Conservation (phyloP, 140 eudicot genomes). For the Erigeron philadelphicus region DNA sequence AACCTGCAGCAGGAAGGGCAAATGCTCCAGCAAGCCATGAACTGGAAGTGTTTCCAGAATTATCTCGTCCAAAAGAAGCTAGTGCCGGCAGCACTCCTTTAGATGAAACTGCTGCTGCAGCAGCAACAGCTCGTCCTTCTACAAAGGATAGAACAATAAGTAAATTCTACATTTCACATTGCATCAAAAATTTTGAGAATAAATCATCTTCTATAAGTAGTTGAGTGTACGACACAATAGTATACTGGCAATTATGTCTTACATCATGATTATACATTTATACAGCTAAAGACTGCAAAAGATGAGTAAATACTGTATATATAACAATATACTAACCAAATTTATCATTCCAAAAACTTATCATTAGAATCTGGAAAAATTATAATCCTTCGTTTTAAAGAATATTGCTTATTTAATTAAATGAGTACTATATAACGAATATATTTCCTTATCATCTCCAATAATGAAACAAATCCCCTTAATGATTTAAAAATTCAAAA, state of each 20-base stretch:
- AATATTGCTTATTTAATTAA: no score
- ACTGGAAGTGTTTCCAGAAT: slow-evolving; percentile 54
- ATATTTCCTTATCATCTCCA: no score
- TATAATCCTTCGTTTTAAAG: no score
- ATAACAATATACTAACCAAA: no score
- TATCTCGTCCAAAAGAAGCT: slow-evolving; percentile 53
- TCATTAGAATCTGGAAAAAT: no score
- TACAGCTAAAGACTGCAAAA: not conserved
- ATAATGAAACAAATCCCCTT: no score
- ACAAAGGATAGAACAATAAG: slow-evolving; percentile 9
- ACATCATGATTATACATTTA: not conserved
- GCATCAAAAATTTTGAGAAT: not conserved
- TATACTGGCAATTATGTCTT: not conserved
- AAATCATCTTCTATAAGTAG: not conserved
- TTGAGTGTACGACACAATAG: not conserved
- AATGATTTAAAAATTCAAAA: no score
- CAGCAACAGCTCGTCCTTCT: slow-evolving; percentile 73
- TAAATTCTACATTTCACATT: not conserved
- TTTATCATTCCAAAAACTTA: not conserved
- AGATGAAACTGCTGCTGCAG: slow-evolving; percentile 53
- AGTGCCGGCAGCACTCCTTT: slow-evolving; percentile 58
- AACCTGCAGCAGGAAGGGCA: slow-evolving; percentile 95
- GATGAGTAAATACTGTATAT: not conserved
- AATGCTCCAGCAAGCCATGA: slow-evolving; percentile 74
- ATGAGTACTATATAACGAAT: no score